Evolutionary conservation across 441 rosid species (phyloP), one percentile per base, ranked within the genome.

Genomic region (Brassica hybrid): DNA sequence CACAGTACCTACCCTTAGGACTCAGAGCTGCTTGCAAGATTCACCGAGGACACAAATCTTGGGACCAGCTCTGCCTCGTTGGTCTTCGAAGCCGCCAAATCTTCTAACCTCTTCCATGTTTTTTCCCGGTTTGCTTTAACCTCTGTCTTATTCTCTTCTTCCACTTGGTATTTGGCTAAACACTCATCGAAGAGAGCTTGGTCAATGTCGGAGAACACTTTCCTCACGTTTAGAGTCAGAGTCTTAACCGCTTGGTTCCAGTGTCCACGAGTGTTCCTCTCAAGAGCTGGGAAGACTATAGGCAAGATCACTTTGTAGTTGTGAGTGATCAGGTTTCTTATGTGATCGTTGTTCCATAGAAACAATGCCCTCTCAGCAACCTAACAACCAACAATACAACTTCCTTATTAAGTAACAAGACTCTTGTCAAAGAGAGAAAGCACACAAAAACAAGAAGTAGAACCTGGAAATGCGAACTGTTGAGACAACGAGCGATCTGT

Each of bases 201-300:
- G 84, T 92, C 94, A 1, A 89, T 76, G 45, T 94, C 98, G 0
- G 83, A 80, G 75, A 94, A 91, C 43, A 89, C 91, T 86, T 91
- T 94, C 82, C 88, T 83, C 75, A 94, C 97, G 76, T 91, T 91
- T 79, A 94, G 73, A 3, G 94, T 91, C 71, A 92, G 82, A 74
- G 93, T 92, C 80, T 90, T 94, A 79, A 94, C 98, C 18, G 97
- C 97, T 81, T 87, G 97, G 85, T 89, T 92, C 98, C 98, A 94
- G 71, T 94, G 98, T 74, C 86, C 87, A 66, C 84, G 75, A 1
- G 90, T 89, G 80, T 89, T 92, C 80, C 90, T 90, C 85, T 94
- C 98, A 23, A 92, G 67, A 27, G 97, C 91, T 45, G 97, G 97
- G 84, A 94, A 87, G 81, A 92, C 85, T 82, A 94, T 84, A 27